A percentile compares a stretch with the other conserved stretches of the same genome.
Evolutionary conservation across 768 basidiomycete genomes (phyloP).

Genomic region (Nidularia sp.): DNA sequence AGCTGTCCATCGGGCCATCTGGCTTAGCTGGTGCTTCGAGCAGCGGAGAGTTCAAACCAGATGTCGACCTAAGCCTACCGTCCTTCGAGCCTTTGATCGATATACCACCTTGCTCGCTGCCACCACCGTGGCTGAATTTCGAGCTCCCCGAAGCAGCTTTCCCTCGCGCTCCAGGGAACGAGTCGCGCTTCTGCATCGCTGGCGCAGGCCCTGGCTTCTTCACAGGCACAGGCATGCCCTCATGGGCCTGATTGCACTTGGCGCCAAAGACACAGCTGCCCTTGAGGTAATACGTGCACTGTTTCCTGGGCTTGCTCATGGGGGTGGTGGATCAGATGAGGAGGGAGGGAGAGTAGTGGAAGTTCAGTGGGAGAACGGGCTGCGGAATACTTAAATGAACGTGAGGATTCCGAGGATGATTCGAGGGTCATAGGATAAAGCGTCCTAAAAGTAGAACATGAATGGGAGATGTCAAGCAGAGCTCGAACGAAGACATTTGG

Average conservation of each 20-base stretch:
- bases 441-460: no score
- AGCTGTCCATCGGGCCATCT: neutral
- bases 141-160: neutral
- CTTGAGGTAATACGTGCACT: conserved; percentile 10
- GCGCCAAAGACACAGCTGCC: conserved; percentile 19
- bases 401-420: no score
- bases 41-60: neutral
- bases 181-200: neutral
- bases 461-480: no score
- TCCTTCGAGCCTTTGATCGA: neutral
- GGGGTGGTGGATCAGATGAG: no score
- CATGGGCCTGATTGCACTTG: conserved; percentile 8
- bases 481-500: no score
- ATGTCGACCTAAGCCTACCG: neutral
- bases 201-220: neutral
- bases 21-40: neutral
- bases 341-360: no score
- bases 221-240: neutral
- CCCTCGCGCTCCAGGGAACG: neutral
- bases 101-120: neutral
- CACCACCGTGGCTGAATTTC: neutral
- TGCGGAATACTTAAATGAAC: no score
- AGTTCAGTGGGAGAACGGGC: no score
- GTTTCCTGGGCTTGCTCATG: neutral
- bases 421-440: no score